Conservation (phyloP, 2,329 filamentous ascomycete genomes). For the Dichotomopilus funicola region DNA sequence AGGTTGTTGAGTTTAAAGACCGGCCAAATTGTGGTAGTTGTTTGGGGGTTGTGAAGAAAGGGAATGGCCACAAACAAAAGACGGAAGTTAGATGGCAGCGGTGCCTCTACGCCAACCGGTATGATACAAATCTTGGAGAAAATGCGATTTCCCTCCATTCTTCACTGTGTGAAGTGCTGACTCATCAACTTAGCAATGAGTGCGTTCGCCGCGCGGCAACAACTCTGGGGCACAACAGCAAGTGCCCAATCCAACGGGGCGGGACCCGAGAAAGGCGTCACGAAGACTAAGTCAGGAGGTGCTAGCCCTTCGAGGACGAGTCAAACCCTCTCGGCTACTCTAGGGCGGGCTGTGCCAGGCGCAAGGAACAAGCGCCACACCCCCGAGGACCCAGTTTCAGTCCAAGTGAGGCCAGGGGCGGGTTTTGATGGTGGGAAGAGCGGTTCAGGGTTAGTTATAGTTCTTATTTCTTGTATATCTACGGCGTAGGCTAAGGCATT, state of each 20-base stretch:
- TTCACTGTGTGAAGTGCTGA: constrained; percentile 3
- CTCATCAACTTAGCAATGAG: constrained; percentile 28
- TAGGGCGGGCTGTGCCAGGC: neutral
- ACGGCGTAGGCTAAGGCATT: neutral
- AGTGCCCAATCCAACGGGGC: neutral
- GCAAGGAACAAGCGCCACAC: constrained; percentile 9
- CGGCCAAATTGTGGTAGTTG: neutral
- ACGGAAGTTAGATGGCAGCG: constrained; percentile 33
- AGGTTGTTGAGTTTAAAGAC: neutral
- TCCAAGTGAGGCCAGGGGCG: neutral
- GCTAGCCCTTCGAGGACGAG: neutral
- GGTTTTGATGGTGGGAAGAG: neutral
- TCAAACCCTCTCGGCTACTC: neutral
- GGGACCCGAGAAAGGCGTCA: neutral
- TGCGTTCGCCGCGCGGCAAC: constrained; percentile 39
- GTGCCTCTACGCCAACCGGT: constrained; percentile 16
- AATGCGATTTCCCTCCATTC: neutral
- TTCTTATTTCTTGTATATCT: accelerated
- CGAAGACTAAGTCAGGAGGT: neutral
- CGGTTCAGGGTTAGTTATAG: constrained; percentile 4
- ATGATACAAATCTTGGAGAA: constrained; percentile 1
- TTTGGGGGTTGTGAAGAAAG: neutral
- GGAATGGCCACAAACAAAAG: constrained; percentile 28
- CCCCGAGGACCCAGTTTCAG: neutral
- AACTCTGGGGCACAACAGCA: constrained; percentile 27